Evolutionary conservation across 139 green algal species (phyloP).

Genomic region (Chlorella sorokiniana): DNA sequence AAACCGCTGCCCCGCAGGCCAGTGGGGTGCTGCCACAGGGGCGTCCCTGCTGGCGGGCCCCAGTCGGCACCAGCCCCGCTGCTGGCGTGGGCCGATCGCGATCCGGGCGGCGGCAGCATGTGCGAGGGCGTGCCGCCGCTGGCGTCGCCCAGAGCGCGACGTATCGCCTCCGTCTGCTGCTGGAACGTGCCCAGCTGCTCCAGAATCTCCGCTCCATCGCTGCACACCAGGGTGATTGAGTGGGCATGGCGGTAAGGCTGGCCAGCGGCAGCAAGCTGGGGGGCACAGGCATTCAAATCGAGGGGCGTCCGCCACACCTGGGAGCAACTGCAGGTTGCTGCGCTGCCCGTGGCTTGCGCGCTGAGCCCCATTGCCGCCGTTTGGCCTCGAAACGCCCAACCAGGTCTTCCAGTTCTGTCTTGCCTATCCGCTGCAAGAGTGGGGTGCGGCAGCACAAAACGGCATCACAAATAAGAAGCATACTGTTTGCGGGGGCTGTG

Average conservation of each 20-base stretch:
- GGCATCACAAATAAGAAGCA: too few relatives aligned
- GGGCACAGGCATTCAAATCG: too few relatives aligned
- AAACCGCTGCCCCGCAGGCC: constrained; percentile 13
- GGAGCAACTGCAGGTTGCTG: too few relatives aligned
- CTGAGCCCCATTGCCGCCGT: constrained; percentile 8
- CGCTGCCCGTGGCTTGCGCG: too few relatives aligned
- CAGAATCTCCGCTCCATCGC: constrained; percentile 18
- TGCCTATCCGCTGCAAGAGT: background rate
- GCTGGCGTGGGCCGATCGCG: background rate
- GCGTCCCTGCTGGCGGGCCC: background rate
- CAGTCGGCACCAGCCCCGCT: background rate
- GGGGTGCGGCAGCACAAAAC: too few relatives aligned
- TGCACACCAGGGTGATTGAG: background rate
- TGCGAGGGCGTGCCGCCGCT: background rate
- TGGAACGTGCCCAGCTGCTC: constrained; percentile 30
- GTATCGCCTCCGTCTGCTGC: constrained; percentile 16
- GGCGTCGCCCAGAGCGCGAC: background rate
- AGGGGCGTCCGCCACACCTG: too few relatives aligned
- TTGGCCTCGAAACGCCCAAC: constrained; percentile 41
- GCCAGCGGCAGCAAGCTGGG: too few relatives aligned
- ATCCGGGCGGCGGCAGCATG: background rate
- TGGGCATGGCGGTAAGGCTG: too few relatives aligned
- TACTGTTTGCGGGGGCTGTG: too few relatives aligned
- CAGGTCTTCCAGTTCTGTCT: constrained; percentile 27
- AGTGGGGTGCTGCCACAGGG: background rate